Base-by-base conservation (phyloP, 1,139 yeast genomes). In the Geotrichum klebahnii region DNA sequence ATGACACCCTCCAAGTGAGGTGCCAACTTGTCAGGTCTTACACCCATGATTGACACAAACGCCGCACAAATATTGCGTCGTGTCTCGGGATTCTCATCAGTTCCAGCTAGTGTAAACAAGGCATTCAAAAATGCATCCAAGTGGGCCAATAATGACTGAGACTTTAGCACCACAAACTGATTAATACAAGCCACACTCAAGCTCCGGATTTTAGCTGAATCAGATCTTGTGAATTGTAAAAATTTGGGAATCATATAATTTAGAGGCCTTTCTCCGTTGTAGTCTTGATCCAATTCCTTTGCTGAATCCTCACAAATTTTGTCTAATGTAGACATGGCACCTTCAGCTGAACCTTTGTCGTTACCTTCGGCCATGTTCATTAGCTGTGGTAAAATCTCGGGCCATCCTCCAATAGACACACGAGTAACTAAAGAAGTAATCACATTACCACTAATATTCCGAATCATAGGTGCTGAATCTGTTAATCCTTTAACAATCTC, bases 401-500 rank as follows among this genome's bases (percentile, higher is more conserved):
- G 89, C 96, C 96, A 88, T 28, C 76, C 74, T 31, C 71, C 67
- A 38, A 86, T 73, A 1, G 96, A 95, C 44, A 80, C 78, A n/a
- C 79, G 73, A 6, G 84, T 75, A 59, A 90, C 84, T 37, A 92
- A 69, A 0, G 96, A 77, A 1, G 97, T 86, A 48, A 92, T 82
- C 48, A 89, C 95, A 62, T 83, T 90, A 41, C 97, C 96, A 12
- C 96, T 82, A 55, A 90, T 87, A 62, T 86, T 88, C 55, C 96
- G 77, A 23, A 90, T 86, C 61, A 86, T 70, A 17, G 72, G 66
- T 55, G 80, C 80, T 1, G 70, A 61, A 51, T 80, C 85, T 45
- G 78, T 66, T 47, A 92, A 73, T 1, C 97, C 98, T 50, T 75
- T 74, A 34, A 87, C 68, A 23, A 89, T 74, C 57, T 81, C 73